Evolutionary conservation across 2,329 filamentous ascomycete species (phyloP).

Genomic region (Fusarium temperatum): DNA sequence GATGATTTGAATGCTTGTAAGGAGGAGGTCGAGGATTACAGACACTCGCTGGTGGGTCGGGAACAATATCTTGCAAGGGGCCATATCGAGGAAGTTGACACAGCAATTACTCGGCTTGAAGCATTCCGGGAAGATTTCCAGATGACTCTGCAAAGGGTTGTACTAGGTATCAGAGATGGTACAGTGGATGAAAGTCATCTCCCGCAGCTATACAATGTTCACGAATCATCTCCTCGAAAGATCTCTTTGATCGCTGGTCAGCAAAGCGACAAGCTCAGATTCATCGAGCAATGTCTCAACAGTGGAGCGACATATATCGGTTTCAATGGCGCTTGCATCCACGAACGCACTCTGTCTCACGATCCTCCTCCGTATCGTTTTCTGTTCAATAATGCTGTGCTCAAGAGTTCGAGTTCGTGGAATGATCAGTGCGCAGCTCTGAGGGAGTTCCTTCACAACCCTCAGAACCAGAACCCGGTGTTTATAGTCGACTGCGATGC

Average conservation of each 20-base stretch:
- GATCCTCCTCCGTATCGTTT: neutral
- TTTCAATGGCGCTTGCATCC: conserved; percentile 12
- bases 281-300: neutral
- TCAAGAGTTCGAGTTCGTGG: conserved; percentile 5
- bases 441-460: neutral
- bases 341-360: neutral
- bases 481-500: conserved; percentile 34
- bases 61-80: neutral
- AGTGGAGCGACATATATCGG: conserved; percentile 25
- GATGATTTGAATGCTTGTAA: neutral
- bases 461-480: neutral
- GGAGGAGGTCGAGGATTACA: neutral
- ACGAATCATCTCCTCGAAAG: neutral
- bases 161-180: neutral
- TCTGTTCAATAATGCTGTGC: neutral
- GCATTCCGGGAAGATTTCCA: neutral
- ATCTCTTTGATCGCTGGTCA: neutral
- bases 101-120: neutral
- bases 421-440: neutral
- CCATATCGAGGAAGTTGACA: neutral
- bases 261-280: conserved; percentile 21
- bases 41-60: neutral
- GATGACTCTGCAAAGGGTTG: neutral
- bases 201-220: fast-evolving
- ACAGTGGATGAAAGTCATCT: neutral